phyloP scores from a whole-genome alignment of 768 basidiomycete genomes.

The Serendipita vermifera region DNA sequence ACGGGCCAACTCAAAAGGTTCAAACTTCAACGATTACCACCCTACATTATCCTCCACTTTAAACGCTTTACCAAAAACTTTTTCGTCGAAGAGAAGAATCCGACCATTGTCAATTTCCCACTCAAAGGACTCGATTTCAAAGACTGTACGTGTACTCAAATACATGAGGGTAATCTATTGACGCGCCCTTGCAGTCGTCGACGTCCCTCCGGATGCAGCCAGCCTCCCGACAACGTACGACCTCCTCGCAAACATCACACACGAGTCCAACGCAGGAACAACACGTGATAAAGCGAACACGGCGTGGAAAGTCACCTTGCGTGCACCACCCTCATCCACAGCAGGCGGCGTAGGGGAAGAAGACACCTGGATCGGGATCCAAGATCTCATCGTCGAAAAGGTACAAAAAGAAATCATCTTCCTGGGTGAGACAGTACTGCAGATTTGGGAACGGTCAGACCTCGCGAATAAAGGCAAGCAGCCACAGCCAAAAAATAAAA shows the following conservation, averaged over 20 bases:
- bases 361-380: conserved; percentile 93
- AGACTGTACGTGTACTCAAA: conserved; percentile 46
- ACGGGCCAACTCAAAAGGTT: conserved; percentile 73
- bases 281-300: conserved; percentile 85
- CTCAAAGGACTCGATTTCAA: conserved; percentile 82
- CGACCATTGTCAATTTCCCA: conserved; percentile 96
- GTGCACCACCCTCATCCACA: conserved; percentile 26
- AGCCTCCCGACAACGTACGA: conserved; percentile 64
- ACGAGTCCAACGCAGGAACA: conserved; percentile 92
- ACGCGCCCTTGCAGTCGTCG: conserved; percentile 47
- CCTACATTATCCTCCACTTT: conserved; percentile 86
- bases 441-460: conserved; percentile 38
- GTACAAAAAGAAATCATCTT: conserved; percentile 98
- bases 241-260: conserved; percentile 88
- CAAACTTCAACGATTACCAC: conserved; percentile 81
- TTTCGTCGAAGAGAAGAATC: conserved; percentile 98
- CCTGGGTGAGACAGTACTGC: conserved; percentile 89
- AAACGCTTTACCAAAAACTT: conserved; percentile 94
- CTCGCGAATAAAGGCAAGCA: neutral
- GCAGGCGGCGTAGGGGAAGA: conserved; percentile 62
- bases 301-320: conserved; percentile 83
- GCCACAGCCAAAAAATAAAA: neutral
- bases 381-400: conserved; percentile 92
- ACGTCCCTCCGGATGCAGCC: conserved; percentile 40
- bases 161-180: neutral